Evolutionary conservation across 2,329 filamentous ascomycete species (phyloP).

Genomic region (Fusarium chaquense): DNA sequence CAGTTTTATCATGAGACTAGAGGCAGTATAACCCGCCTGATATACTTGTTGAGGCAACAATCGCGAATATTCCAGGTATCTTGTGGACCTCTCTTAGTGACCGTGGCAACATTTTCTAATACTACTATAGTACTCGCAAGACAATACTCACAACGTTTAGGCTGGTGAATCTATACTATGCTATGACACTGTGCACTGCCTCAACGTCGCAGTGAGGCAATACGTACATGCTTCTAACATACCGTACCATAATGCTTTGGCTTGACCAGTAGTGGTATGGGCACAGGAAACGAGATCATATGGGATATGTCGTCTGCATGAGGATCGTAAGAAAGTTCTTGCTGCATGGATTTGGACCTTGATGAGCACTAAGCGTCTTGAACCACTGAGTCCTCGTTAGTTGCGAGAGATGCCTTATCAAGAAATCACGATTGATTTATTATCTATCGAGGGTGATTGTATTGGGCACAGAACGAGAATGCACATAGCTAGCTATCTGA

Average conservation of each 20-base stretch:
- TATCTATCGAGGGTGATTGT: neutral
- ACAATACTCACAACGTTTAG: slow-evolving; percentile 14
- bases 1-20: neutral
- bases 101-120: slow-evolving; percentile 9
- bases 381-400: slow-evolving; percentile 5
- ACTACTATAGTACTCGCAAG: slow-evolving; percentile 8
- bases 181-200: neutral
- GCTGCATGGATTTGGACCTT: slow-evolving; percentile 13
- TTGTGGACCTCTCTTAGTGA: slow-evolving; percentile 8
- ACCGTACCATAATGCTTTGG: neutral
- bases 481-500: neutral
- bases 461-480: slow-evolving; percentile 1
- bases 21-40: slow-evolving; percentile 1
- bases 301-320: slow-evolving; percentile 12
- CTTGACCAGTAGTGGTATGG: slow-evolving; percentile 4
- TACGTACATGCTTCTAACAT: slow-evolving; percentile 2
- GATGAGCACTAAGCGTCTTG: slow-evolving; percentile 11
- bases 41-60: slow-evolving; percentile 31
- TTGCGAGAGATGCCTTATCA: slow-evolving; percentile 12
- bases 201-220: neutral
- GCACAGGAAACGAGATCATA: slow-evolving; percentile 16
- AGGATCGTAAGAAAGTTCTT: slow-evolving; percentile 38
- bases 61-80: slow-evolving; percentile 13
- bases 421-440: slow-evolving; percentile 11
- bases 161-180: slow-evolving; percentile 4